Conservation (phyloP, 225 moss, liverwort and hornwort genomes). For the Lunularia cruciata region DNA sequence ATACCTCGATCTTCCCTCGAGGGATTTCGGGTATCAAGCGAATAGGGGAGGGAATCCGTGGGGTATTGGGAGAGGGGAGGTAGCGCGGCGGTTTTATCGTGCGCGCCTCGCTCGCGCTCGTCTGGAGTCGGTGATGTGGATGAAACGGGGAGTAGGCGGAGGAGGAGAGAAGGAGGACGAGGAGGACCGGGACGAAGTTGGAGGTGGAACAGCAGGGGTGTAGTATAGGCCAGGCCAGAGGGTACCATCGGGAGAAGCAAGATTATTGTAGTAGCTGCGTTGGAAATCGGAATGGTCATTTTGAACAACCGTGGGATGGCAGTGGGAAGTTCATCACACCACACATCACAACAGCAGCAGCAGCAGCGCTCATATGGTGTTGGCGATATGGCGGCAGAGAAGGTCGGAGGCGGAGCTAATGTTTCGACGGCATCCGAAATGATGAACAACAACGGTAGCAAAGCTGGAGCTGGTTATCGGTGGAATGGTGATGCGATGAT, state of each 20-base stretch:
- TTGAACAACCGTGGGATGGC: slow-evolving; percentile 14
- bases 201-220: slow-evolving; percentile 1
- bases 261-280: no score
- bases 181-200: slow-evolving; percentile 7
- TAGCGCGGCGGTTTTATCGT: slow-evolving; percentile 29
- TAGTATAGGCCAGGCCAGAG: slow-evolving; percentile 1
- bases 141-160: slow-evolving; percentile 23
- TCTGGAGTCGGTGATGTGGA: slow-evolving; percentile 24
- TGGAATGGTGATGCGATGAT: slow-evolving; percentile 47
- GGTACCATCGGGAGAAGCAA: slow-evolving; percentile 1
- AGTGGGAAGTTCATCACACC: slow-evolving; percentile 16
- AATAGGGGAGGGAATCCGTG: slow-evolving; percentile 21
- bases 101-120: slow-evolving; percentile 28
- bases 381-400: slow-evolving; percentile 38
- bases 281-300: slow-evolving; percentile 14
- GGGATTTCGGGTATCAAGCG: slow-evolving; percentile 22
- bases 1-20: slow-evolving; percentile 32
- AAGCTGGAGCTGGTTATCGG: slow-evolving; percentile 29
- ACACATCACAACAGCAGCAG: slow-evolving; percentile 5
- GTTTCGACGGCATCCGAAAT: slow-evolving; percentile 10
- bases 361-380: slow-evolving; percentile 3
- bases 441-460: slow-evolving; percentile 27
- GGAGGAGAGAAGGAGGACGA: slow-evolving; percentile 23
- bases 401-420: slow-evolving; percentile 26
- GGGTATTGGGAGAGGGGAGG: slow-evolving; percentile 18